Base-by-base conservation (phyloP, 2,329 filamentous ascomycete species). In the Hypoxylon sp. region DNA sequence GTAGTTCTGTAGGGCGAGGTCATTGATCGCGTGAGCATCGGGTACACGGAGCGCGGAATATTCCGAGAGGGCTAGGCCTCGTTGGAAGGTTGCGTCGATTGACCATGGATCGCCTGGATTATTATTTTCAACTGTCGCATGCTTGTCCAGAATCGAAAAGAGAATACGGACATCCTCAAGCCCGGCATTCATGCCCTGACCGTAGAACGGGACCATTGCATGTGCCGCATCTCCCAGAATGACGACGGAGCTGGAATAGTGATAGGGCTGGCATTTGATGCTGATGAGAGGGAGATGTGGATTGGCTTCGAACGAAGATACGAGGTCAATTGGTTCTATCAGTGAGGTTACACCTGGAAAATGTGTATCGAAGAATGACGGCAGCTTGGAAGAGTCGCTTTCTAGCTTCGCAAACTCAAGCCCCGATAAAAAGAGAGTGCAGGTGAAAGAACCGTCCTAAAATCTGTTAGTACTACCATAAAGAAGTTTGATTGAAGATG, bases 171-270 rank as follows among this genome's bases (percentile, higher is more conserved):
- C 93, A 72, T 97, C 94, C 79, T 99, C 95, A 43, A 99, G 87
- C 0, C 95, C 95, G 0, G 95, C 91, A 74, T 99, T 99, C 89
- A 99, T 96, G 37, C 95, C 95, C 77, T 99, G 95, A 0, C 95
- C 95, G 77, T 98, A 99, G 78, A 99, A 99, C 0, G 95, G 95
- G 0, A 99, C 93, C 89, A 99, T 97, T 59, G 96, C 95, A 76
- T 99, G 95, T 0, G 95, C 94, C 6, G 95, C 93, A 75, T 99
- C 95, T 61, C 95, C 95, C 34, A 99, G 76, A 50, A 99, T 92
- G 62, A 97, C 93, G 30, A 86, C 93, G 0, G 89, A 91, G 22
- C 88, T 87, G 51, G 80, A 83, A 79, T 87, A 93, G 80, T 97
- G 93, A 78, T 98, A 92, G 0, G 95, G 95, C 17, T 86, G 86